Percentiles rank a stretch among this genome's conserved stretches.
Conservation (phyloP, 371 early-diverging fungal species). For the Mucor circinelloides region DNA sequence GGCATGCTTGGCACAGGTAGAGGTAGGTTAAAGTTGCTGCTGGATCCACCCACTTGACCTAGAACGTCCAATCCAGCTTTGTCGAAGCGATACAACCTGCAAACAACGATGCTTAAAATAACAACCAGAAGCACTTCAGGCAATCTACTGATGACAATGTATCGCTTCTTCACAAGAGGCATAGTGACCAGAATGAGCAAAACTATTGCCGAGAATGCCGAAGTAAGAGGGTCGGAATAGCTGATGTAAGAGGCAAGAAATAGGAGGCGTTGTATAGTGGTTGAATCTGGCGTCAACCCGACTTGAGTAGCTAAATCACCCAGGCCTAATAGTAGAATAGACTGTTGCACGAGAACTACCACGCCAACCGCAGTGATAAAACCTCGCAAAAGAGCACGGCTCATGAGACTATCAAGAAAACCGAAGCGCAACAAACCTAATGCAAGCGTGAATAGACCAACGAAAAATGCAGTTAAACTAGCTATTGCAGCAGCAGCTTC, state of each 20-base stretch:
- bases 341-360: conserved; percentile 83
- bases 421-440: conserved; percentile 90
- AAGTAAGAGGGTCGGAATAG: conserved; percentile 20
- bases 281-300: conserved; percentile 57
- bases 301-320: conserved; percentile 29
- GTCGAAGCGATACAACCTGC: conserved; percentile 60
- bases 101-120: conserved; percentile 63
- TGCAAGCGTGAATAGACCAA: conserved; percentile 83
- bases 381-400: conserved; percentile 84
- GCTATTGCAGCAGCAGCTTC: conserved; percentile 58
- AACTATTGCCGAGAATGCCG: conserved; percentile 63
- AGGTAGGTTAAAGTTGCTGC: conserved; percentile 20
- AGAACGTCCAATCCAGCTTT: conserved; percentile 67
- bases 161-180: conserved; percentile 50
- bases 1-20: conserved; percentile 62
- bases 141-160: conserved; percentile 51
- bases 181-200: conserved; percentile 61
- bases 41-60: conserved; percentile 56
- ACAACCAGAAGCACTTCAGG: conserved; percentile 87
- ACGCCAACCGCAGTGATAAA: conserved; percentile 89
- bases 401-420: conserved; percentile 89
- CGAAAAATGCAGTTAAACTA: conserved; percentile 69
- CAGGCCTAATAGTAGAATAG: conserved; percentile 72
- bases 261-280: conserved; percentile 70
- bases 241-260: conserved; percentile 39